Percentiles rank a stretch among this genome's conserved stretches.
Evolutionary conservation across 768 basidiomycete genomes (phyloP).

Genomic region (Candolleomyces aberdarensis): DNA sequence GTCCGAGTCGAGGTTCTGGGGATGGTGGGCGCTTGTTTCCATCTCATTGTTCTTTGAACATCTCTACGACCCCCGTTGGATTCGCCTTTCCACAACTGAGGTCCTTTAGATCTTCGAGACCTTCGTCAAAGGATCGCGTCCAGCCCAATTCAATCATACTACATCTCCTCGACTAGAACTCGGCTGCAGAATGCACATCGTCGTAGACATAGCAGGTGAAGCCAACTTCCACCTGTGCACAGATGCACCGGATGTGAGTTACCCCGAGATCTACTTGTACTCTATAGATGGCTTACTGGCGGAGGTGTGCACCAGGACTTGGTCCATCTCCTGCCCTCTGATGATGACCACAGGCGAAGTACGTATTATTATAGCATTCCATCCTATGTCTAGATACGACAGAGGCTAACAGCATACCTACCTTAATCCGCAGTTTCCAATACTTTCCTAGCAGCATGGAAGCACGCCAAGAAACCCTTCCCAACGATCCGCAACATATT

Average conservation of each 20-base stretch:
- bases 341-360: background rate
- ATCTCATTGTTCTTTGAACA: too few species aligned
- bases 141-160: too few species aligned
- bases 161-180: too few species aligned
- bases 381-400: background rate
- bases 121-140: too few species aligned
- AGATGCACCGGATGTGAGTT: constrained; percentile 2
- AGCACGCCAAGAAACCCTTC: constrained; percentile 18
- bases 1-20: too few species aligned
- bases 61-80: too few species aligned
- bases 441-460: constrained; percentile 23
- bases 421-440: constrained; percentile 17
- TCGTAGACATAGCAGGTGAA: constrained; percentile 4
- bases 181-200: background rate
- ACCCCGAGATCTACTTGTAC: background rate
- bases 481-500: constrained; percentile 24
- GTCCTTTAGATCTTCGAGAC: too few species aligned
- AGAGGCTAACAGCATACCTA: background rate
- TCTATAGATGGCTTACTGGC: background rate
- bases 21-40: too few species aligned
- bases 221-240: constrained; percentile 5
- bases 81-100: too few species aligned
- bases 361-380: background rate
- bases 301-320: background rate
- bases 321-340: background rate